These are phyloP conservation scores for Fusarium dimerum DNA, from an alignment of 2,329 filamentous ascomycete species.

Conservation along the genomic window DNA sequence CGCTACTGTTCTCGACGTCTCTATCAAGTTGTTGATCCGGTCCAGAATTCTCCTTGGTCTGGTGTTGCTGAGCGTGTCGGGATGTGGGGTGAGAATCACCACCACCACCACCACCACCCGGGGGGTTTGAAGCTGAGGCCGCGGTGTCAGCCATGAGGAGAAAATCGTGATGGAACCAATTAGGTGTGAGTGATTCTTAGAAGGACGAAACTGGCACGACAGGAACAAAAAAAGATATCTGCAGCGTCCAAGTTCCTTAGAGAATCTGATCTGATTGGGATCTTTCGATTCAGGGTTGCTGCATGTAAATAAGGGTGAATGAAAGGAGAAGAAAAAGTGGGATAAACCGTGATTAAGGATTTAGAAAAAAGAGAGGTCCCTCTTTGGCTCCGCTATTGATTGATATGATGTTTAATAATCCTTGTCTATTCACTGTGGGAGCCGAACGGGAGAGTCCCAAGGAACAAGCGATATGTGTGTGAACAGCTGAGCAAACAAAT, in stretches of 20 bases:
- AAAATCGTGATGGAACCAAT: neutral
- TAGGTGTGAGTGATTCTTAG: too few relatives aligned
- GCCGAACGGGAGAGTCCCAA: neutral
- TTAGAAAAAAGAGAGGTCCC: too few relatives aligned
- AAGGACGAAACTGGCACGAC: neutral
- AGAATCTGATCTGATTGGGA: too few relatives aligned
- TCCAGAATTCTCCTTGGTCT: neutral
- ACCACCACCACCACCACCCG: neutral
- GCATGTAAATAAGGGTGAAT: neutral
- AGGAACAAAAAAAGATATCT: neutral
- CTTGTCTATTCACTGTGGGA: neutral
- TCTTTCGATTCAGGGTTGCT: too few relatives aligned
- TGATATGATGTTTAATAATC: neutral
- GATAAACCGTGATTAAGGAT: neutral
- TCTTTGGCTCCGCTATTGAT: neutral
- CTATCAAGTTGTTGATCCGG: neutral
- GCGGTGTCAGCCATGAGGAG: slow-evolving; percentile 8
- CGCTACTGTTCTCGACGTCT: slow-evolving; percentile 11
- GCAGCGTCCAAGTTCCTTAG: neutral
- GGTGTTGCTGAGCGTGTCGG: slow-evolving; percentile 1
- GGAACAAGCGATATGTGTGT: neutral
- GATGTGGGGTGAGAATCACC: slow-evolving; percentile 16
- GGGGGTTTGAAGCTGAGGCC: slow-evolving; percentile 5
- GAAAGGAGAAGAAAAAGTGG: neutral
- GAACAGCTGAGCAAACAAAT: neutral